These are phyloP conservation scores for Vachellia collinsii DNA, from an alignment of 306 rosid species.

Conservation along the genomic window DNA sequence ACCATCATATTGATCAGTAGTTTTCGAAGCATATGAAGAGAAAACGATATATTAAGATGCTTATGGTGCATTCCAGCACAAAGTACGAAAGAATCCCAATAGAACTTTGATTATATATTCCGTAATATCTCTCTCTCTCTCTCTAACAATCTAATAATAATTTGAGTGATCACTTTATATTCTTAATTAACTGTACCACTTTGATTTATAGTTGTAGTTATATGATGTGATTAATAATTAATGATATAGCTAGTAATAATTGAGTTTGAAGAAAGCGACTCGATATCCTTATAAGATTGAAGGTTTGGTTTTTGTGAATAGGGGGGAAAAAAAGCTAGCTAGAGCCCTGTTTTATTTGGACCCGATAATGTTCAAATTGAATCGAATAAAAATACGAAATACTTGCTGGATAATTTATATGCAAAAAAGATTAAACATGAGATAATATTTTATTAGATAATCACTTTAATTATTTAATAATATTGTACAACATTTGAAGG, in stretches of 20 bases:
- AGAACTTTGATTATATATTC: background rate
- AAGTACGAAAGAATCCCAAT: conserved; percentile 12
- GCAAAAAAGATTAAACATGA: background rate
- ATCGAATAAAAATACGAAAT: background rate
- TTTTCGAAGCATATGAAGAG: conserved; percentile 25
- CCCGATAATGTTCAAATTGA: background rate
- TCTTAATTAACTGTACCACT: background rate
- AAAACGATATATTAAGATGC: conserved; percentile 26
- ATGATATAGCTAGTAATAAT: background rate
- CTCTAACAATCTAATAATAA: background rate
- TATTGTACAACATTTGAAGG: background rate
- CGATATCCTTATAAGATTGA: background rate
- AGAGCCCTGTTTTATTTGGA: background rate
- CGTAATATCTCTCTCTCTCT: background rate
- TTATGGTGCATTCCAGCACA: conserved; percentile 8
- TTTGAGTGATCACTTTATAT: background rate
- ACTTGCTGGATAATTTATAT: background rate
- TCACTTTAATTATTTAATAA: background rate
- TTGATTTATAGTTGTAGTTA: background rate
- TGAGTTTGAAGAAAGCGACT: background rate
- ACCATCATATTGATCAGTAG: conserved; percentile 26
- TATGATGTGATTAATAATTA: background rate
- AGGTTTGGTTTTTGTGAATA: background rate
- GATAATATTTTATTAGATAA: background rate
- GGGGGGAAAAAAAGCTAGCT: background rate